Percentiles rank a stretch among this genome's conserved stretches.
Conservation (phyloP, 805 yeast genomes). For the Ogataea wickerhamii region DNA sequence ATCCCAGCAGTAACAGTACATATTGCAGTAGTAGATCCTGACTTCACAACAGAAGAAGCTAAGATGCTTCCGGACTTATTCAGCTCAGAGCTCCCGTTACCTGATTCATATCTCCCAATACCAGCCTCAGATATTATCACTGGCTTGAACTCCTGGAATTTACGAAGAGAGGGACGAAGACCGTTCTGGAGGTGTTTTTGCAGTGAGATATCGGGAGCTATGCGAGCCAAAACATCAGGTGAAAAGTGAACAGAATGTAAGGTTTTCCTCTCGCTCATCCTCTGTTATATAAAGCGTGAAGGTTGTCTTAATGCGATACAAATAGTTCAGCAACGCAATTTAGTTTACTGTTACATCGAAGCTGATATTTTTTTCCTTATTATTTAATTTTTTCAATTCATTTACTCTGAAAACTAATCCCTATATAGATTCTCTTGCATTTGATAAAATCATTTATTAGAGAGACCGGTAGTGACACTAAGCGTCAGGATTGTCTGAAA, state of each 20-base stretch:
- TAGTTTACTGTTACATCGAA: no score
- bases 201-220: slow-evolving; percentile 81
- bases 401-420: no score
- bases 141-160: slow-evolving; percentile 67
- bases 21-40: slow-evolving; percentile 70
- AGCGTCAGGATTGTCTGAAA: slow-evolving; percentile 8
- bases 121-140: slow-evolving; percentile 41
- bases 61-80: slow-evolving; percentile 34
- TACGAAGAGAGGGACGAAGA: slow-evolving; percentile 70
- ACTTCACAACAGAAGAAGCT: slow-evolving; percentile 66
- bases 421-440: neutral
- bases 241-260: slow-evolving; percentile 59
- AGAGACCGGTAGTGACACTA: neutral
- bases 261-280: no score
- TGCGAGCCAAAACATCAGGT: slow-evolving; percentile 75
- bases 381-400: neutral
- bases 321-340: no score
- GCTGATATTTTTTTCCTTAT: neutral
- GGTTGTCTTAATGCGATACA: no score
- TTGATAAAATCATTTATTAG: neutral
- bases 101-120: slow-evolving; percentile 30
- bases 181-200: slow-evolving; percentile 76
- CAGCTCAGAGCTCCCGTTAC: slow-evolving; percentile 10
- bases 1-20: slow-evolving; percentile 70
- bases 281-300: no score